Conservation (phyloP, 140 eudicot genomes). For the Flaveria floridana region DNA sequence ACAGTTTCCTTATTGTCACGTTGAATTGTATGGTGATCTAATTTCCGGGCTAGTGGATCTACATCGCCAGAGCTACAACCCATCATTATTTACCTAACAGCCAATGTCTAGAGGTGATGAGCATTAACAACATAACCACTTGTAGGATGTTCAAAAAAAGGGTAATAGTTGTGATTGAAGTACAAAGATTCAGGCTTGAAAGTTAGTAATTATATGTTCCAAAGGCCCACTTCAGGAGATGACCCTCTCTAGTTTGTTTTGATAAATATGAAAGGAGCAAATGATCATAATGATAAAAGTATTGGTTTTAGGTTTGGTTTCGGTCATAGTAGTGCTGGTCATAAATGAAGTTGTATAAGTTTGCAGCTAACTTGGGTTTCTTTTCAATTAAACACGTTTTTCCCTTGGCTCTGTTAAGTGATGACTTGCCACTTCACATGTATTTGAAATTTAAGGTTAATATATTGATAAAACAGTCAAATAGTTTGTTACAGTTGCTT, state of each 20-base stretch:
- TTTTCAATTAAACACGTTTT: no score
- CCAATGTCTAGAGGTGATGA: conserved; percentile 36
- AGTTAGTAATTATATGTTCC: conserved; percentile 44
- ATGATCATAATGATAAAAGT: conserved; percentile 21
- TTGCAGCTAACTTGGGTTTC: conserved; percentile 5
- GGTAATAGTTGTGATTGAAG: conserved; percentile 41
- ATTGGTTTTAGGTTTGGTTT: conserved; percentile 6
- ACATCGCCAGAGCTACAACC: conserved; percentile 34
- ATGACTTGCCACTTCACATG: no score
- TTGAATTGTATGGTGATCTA: conserved; percentile 45
- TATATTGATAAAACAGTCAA: no score
- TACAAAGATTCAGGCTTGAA: conserved; percentile 39
- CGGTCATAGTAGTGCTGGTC: not conserved
- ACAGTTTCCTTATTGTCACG: conserved; percentile 37
- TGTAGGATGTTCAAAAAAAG: conserved; percentile 33
- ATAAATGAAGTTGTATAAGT: not conserved
- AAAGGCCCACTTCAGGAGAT: conserved; percentile 59
- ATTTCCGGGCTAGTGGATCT: conserved; percentile 38
- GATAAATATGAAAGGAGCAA: not conserved
- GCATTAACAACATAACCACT: conserved; percentile 26
- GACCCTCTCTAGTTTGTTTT: conserved; percentile 61
- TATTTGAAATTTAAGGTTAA: no score
- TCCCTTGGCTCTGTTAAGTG: no score
- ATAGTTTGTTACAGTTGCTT: no score
- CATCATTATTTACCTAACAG: conserved; percentile 35